Base-by-base conservation (phyloP, 1,284 basidiomycete genomes). In the Trichosporon inkin region DNA sequence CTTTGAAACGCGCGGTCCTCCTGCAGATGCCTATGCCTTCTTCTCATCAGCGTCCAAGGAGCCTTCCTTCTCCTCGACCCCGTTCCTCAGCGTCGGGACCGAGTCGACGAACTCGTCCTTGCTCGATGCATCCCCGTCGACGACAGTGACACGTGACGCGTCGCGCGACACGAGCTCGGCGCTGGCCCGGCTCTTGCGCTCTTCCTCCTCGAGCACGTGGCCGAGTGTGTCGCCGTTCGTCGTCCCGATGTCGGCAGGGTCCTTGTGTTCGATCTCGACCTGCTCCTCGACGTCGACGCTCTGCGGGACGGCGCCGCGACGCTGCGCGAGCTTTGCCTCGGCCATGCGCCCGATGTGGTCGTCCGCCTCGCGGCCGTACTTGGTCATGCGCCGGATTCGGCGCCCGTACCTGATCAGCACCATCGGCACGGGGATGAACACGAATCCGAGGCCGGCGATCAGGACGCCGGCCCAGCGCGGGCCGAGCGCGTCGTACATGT, bases 401-500 rank as follows among this genome's bases (percentile, higher is more conserved):
- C 53, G 53, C 24, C 53, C 53, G 14, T 55, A 55, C 24, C 22
- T 16, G 22, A 49, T 49, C 11, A 49, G 24, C 22, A 49, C n/a
- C 10, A 66, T 60, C 22, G 52, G 44, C 13, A 63, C 65, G 24
- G 65, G 65, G 1, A 57, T 38, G 36, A 66, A 66, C 1, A 47
- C 53, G 16, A 74, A 39, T 0, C 65, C 57, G 13, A 75, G 58
- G 37, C 68, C 70, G 1, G 68, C 75, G 13, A 72, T 68, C 17
- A 68, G 55, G 5, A 63, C 61, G 1, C 58, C 60, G 1, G 83
- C 85, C 85, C 86, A 86, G 55, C 82, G 72, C 52, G 84, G 83
- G 1, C 85, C 85, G 5, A 87, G 80, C 1, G 75, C 75, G 10
- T 71, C 66, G 68, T 85, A 87, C 81, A 87, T 82, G 38, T 80